Evolutionary conservation across 2,329 filamentous ascomycete genomes (phyloP), one percentile per base, ranked within the genome.

Genomic region (Bimuria novae-zelandiae): DNA sequence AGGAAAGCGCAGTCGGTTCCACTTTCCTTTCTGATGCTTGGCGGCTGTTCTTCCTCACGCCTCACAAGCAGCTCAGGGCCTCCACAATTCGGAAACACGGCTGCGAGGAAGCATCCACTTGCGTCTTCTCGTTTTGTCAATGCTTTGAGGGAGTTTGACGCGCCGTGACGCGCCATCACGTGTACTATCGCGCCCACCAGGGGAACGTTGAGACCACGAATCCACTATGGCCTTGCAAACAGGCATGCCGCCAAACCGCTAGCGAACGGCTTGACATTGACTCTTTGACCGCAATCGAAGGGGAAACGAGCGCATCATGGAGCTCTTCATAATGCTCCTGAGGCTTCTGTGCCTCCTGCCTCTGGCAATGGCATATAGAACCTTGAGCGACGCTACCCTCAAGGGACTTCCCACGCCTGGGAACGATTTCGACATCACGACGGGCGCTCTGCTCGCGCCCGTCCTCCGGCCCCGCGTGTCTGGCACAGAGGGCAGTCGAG

Each of bases 401-500:
- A 82, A 80, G 58, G 79, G 77, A 49, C 82, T 99, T 11, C 89
- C 91, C 4, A 82, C 82, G 19, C 86, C 86, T 1, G 86, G 85
- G 56, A 63, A 72, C 51, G 90, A 92, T 74, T 96, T 97, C 71
- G 85, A 97, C 73, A 92, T 96, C 62, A 77, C 89, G 56, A 82
- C 79, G 19, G 92, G 92, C 59, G 80, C 84, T 7, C 81, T 99
- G 17, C 83, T 99, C 33, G 84, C 93, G 4, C 94, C 93, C 0
- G 94, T 99, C 63, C 80, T 99, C 48, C 86, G 88, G 35, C 87
- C 93, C 2, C 88, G 94, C 55, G 92, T 99, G 0, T 90, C 94
- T 2, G 94, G 92, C 6, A 96, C 92, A 0, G 79, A 86, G 2
- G 91, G 90, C 23, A 91, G 88, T 17, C 72, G 77, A n/a, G 82